These are phyloP conservation scores for Serpula lacrymans DNA, from an alignment of 768 basidiomycete genomes.

Conservation along the genomic window DNA sequence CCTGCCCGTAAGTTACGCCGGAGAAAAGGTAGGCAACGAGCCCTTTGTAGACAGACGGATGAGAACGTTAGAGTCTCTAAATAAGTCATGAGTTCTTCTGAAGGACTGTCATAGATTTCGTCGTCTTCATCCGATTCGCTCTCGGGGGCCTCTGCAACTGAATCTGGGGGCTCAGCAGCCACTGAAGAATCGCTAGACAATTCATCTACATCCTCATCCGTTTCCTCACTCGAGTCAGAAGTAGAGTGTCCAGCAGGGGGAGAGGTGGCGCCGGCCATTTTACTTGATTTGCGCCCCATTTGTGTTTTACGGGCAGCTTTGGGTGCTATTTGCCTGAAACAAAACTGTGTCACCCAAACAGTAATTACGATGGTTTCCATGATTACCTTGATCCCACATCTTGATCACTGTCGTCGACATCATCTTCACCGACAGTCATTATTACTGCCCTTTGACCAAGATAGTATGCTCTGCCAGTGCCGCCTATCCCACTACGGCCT, in stretches of 20 bases:
- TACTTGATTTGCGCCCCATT: conserved; percentile 11
- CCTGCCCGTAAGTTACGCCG: conserved; percentile 47
- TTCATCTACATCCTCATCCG: conserved; percentile 1
- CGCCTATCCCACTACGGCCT: too few species aligned
- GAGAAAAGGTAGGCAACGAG: conserved; percentile 52
- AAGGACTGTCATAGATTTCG: conserved; percentile 17
- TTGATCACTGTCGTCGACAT: too few species aligned
- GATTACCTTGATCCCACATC: too few species aligned
- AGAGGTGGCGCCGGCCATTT: not conserved
- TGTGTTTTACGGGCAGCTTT: conserved; percentile 17
- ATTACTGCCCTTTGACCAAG: too few species aligned
- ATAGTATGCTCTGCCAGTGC: too few species aligned
- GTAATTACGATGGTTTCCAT: too few species aligned
- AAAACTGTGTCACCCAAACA: too few species aligned
- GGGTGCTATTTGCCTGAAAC: conserved; percentile 1
- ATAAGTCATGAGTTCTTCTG: conserved; percentile 31
- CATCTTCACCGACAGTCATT: too few species aligned
- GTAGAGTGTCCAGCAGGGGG: conserved; percentile 6
- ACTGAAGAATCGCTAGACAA: too few species aligned
- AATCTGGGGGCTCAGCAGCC: too few species aligned
- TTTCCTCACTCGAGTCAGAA: not conserved
- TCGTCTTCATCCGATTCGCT: conserved; percentile 1
- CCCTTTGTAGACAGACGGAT: conserved; percentile 34
- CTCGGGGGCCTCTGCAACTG: too few species aligned
- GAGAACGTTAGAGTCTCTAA: conserved; percentile 31